A percentile compares a stretch with the other conserved stretches of the same genome.
These are phyloP conservation scores for Oryza brachyantha DNA, from an alignment of 176 grass and related monocot species.

Conservation along the genomic window DNA sequence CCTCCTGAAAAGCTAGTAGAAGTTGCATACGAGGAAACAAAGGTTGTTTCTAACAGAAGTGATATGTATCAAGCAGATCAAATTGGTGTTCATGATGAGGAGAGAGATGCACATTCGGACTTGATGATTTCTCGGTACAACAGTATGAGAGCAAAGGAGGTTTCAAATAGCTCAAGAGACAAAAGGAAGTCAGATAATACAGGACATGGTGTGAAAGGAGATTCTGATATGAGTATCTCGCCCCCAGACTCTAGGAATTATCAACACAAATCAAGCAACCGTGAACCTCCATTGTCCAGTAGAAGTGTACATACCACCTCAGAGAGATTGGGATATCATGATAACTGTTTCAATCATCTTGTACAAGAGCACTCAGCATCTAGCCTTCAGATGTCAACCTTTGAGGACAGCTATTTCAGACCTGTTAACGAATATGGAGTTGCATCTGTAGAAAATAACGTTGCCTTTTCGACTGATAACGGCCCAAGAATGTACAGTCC, in stretches of 20 bases:
- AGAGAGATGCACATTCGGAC: conserved; percentile 2
- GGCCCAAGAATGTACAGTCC: neutral
- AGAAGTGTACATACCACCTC: conserved; percentile 16
- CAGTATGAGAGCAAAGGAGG: neutral
- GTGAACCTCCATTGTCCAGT: neutral
- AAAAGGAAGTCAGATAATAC: neutral
- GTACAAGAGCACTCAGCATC: neutral
- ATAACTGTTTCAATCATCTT: conserved; percentile 10
- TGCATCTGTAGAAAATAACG: conserved; percentile 22
- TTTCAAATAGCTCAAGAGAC: conserved; percentile 14
- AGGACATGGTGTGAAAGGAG: neutral
- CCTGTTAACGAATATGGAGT: conserved; percentile 22
- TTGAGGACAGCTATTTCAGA: conserved; percentile 13
- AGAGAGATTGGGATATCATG: neutral
- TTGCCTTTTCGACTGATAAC: conserved; percentile 20
- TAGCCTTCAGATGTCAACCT: neutral
- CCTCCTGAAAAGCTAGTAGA: conserved; percentile 38
- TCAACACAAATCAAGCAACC: neutral
- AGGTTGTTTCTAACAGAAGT: neutral
- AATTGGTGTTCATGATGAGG: neutral
- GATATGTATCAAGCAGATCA: conserved; percentile 3
- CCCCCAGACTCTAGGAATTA: neutral
- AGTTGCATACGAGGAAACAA: conserved; percentile 29
- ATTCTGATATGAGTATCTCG: conserved; percentile 45
- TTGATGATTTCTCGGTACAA: neutral